Conservation (phyloP, 2,329 filamentous ascomycete genomes). For the Fusarium pilosicola region DNA sequence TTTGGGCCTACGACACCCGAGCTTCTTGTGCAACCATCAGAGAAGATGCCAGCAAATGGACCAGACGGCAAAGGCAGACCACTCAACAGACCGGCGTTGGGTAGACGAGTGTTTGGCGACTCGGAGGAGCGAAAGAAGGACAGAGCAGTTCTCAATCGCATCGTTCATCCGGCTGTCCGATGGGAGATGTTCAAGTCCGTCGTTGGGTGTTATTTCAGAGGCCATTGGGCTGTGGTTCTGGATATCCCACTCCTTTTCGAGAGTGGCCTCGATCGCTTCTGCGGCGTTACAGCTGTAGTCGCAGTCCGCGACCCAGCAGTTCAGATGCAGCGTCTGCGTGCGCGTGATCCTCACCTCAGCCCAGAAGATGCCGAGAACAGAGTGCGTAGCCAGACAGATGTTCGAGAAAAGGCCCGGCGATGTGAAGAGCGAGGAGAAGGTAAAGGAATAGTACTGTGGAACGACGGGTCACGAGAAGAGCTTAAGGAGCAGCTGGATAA, state of each 20-base stretch:
- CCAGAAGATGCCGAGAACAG: slow-evolving; percentile 89
- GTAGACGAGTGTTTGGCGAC: slow-evolving; percentile 85
- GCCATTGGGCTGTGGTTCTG: slow-evolving; percentile 88
- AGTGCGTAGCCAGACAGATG: slow-evolving; percentile 86
- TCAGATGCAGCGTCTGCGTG: slow-evolving; percentile 82
- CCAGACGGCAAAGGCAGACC: slow-evolving; percentile 72
- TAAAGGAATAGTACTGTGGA: slow-evolving; percentile 86
- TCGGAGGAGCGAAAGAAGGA: slow-evolving; percentile 76
- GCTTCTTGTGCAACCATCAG: slow-evolving; percentile 72
- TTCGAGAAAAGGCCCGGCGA: slow-evolving; percentile 82
- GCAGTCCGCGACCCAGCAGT: slow-evolving; percentile 81
- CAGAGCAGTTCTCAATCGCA: slow-evolving; percentile 81
- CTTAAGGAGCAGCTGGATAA: slow-evolving; percentile 73
- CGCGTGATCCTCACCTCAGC: slow-evolving; percentile 79
- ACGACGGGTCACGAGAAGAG: slow-evolving; percentile 79
- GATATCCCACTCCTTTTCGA: slow-evolving; percentile 95
- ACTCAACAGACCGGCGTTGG: slow-evolving; percentile 87
- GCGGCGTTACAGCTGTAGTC: slow-evolving; percentile 87
- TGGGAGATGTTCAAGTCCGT: slow-evolving; percentile 82
- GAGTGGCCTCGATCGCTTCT: slow-evolving; percentile 84
- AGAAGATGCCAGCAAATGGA: slow-evolving; percentile 63
- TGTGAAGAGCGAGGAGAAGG: slow-evolving; percentile 72
- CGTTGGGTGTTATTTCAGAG: slow-evolving; percentile 75
- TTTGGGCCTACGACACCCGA: slow-evolving; percentile 88
- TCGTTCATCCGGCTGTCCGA: slow-evolving; percentile 92